Conservation (phyloP, 106 monocot species). For the Apostasia ramifera region DNA sequence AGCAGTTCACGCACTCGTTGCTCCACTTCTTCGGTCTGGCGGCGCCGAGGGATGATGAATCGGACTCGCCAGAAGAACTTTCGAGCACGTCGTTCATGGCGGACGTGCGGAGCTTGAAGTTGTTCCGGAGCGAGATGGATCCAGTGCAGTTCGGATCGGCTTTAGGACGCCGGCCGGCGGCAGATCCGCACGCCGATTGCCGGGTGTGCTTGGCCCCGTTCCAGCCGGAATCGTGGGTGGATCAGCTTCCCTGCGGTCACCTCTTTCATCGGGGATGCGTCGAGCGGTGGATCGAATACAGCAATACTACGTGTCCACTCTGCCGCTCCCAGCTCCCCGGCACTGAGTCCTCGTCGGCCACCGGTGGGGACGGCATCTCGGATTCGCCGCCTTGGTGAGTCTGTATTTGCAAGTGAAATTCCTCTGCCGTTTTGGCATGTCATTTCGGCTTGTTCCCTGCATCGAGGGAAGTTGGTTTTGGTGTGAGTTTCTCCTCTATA, state of each 20-base stretch:
- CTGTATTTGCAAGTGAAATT: not conserved
- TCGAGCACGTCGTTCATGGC: not conserved
- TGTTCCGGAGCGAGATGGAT: conserved; percentile 54
- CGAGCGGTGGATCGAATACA: conserved; percentile 76
- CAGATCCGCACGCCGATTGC: conserved; percentile 36
- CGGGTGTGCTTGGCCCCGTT: conserved; percentile 65
- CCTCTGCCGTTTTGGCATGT: not conserved
- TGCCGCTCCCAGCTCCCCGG: conserved; percentile 59
- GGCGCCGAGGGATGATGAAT: not conserved
- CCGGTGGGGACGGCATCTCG: not conserved
- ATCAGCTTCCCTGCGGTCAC: conserved; percentile 78
- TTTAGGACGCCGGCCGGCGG: conserved; percentile 6
- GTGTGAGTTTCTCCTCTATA: too few species aligned
- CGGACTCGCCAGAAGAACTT: not conserved
- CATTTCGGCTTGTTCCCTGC: not conserved
- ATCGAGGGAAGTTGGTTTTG: not conserved
- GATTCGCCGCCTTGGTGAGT: not conserved
- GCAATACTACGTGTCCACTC: conserved; percentile 69
- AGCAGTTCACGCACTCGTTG: conserved; percentile 46
- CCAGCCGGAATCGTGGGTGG: conserved; percentile 66
- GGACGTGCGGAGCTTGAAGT: conserved; percentile 12
- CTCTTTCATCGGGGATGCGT: conserved; percentile 70
- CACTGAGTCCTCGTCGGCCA: not conserved
- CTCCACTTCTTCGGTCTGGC: conserved; percentile 40
- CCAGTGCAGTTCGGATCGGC: conserved; percentile 46